phyloP scores from a whole-genome alignment of 495 filamentous ascomycete species.

The Bacidia rubella region DNA sequence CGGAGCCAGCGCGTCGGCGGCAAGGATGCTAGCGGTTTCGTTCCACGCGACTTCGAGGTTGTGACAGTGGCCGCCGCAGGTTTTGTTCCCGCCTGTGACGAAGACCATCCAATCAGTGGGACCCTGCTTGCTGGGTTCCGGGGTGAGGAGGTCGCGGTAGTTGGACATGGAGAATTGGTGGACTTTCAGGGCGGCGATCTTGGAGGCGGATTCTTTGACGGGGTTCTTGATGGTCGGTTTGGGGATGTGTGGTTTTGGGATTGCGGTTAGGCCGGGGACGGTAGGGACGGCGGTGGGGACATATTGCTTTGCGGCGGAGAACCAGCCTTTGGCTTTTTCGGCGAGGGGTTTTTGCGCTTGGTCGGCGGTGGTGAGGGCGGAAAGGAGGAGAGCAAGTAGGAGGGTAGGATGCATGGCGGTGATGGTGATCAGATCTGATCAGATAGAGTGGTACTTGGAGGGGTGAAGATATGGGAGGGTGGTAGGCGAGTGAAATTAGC shows the following conservation, averaged over 20 bases:
- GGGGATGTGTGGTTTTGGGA: slow-evolving; percentile 23
- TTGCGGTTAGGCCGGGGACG: slow-evolving; percentile 17
- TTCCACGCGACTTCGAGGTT: slow-evolving; percentile 42
- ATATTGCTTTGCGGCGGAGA: slow-evolving; percentile 46
- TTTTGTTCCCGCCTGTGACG: slow-evolving; percentile 75
- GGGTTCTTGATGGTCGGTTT: slow-evolving; percentile 31
- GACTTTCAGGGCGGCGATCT: slow-evolving; percentile 39
- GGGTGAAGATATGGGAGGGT: neutral
- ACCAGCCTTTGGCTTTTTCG: slow-evolving; percentile 52
- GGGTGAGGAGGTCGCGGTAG: slow-evolving; percentile 56
- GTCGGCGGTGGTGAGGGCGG: slow-evolving; percentile 50
- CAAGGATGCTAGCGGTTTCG: slow-evolving; percentile 55
- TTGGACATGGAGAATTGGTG: slow-evolving; percentile 52
- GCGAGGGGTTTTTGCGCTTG: slow-evolving; percentile 61
- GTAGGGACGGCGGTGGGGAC: slow-evolving; percentile 39
- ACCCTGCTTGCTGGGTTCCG: slow-evolving; percentile 35
- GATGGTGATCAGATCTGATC: neutral
- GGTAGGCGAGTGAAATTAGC: neutral
- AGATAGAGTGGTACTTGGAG: neutral
- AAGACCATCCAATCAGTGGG: slow-evolving; percentile 72
- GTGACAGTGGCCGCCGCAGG: slow-evolving; percentile 57
- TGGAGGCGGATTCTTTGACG: slow-evolving; percentile 37
- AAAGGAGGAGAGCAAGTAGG: slow-evolving; percentile 51
- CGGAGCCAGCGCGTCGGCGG: slow-evolving; percentile 50
- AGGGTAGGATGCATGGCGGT: slow-evolving; percentile 59